A percentile compares a stretch with the other conserved stretches of the same genome.
Evolutionary conservation across 2,329 filamentous ascomycete species (phyloP).

Genomic region (Pseudopyricularia javanii): DNA sequence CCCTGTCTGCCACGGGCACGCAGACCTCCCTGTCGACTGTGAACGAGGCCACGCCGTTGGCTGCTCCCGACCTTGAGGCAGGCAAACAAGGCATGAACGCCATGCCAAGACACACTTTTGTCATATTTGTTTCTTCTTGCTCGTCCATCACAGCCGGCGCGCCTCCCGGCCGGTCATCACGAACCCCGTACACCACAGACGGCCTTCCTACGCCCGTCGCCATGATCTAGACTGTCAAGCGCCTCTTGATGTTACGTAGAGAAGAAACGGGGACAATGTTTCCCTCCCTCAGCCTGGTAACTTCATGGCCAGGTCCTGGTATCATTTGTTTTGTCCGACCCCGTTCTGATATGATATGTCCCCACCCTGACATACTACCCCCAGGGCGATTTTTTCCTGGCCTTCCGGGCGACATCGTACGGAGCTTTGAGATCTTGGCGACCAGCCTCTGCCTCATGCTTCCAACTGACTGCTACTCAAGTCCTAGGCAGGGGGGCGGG

Average conservation of each 20-base stretch:
- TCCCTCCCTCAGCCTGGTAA: not conserved
- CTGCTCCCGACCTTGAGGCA: no score
- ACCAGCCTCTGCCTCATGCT: constrained; percentile 15
- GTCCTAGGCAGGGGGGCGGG: not conserved
- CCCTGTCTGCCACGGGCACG: not conserved
- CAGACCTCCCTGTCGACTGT: not conserved
- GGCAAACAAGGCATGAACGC: no score
- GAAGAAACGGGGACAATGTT: not conserved
- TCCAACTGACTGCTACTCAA: not conserved
- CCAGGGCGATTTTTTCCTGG: constrained; percentile 23
- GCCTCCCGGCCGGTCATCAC: not conserved
- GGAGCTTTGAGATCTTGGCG: constrained; percentile 6
- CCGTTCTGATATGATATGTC: constrained; percentile 10
- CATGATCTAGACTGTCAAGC: not conserved
- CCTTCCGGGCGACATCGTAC: constrained; percentile 22
- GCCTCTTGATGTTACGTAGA: no score
- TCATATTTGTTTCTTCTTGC: not conserved
- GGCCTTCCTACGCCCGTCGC: not conserved
- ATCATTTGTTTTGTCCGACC: constrained; percentile 16
- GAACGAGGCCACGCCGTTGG: not conserved
- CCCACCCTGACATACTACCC: constrained; percentile 20
- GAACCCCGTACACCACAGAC: not conserved
- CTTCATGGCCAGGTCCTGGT: not conserved
- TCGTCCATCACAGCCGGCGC: not conserved
- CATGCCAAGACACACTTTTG: not conserved